Evolutionary conservation across 2,329 filamentous ascomycete genomes (phyloP).

Genomic region (Hypoxylon sp.): DNA sequence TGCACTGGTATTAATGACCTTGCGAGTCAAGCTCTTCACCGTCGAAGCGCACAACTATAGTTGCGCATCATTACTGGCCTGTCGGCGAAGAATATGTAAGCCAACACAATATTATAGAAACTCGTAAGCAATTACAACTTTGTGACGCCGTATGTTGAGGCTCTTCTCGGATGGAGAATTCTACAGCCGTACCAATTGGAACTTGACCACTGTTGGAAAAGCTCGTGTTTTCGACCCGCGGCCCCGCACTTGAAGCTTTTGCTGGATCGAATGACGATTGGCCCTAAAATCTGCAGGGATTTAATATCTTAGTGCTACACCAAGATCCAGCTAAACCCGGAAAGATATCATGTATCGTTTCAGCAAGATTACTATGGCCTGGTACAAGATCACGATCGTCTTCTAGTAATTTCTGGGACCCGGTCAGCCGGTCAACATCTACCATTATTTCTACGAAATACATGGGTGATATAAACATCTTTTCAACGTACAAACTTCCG

Average conservation of each 20-base stretch:
- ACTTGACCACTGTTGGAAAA: slow-evolving; percentile 3
- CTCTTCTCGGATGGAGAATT: slow-evolving; percentile 4
- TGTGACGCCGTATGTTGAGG: slow-evolving; percentile 1
- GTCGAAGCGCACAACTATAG: slow-evolving; percentile 3
- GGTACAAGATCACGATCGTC: not conserved
- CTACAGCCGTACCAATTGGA: not conserved
- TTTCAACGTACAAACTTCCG: no score
- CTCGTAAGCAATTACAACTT: not conserved
- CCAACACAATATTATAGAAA: not conserved
- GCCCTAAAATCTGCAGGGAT: slow-evolving; percentile 3
- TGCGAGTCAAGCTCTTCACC: slow-evolving; percentile 11
- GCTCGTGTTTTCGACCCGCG: not conserved
- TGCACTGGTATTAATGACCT: slow-evolving; percentile 7
- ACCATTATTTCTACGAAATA: not conserved
- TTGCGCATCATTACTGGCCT: slow-evolving; percentile 3
- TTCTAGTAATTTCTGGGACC: slow-evolving; percentile 3
- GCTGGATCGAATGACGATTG: slow-evolving; percentile 9
- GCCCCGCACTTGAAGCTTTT: slow-evolving; percentile 23
- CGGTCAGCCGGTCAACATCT: not conserved
- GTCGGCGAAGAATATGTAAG: not conserved
- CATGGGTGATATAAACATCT: not conserved
- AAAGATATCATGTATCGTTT: not conserved
- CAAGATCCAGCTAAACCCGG: not conserved
- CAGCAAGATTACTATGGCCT: not conserved
- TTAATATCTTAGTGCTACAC: not conserved